These are phyloP conservation scores for Penicillium sclerotigenum DNA, from an alignment of 2,329 filamentous ascomycete species.

Conservation along the genomic window DNA sequence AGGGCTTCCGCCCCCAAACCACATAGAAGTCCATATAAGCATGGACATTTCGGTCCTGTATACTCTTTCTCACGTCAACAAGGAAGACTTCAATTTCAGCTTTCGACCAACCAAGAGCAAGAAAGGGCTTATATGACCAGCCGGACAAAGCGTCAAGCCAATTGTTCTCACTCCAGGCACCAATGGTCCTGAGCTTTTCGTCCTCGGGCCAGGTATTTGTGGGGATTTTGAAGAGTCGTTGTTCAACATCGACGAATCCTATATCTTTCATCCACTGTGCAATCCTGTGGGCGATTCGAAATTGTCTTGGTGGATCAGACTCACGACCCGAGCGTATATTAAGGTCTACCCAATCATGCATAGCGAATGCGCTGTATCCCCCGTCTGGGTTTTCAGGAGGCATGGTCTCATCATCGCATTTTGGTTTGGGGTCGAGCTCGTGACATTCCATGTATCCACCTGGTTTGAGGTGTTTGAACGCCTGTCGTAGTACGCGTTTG, in stretches of 20 bases:
- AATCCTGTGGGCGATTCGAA: constrained; percentile 53
- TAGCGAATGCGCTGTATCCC: constrained; percentile 34
- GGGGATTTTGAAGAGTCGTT: constrained; percentile 53
- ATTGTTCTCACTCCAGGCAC: constrained; percentile 49
- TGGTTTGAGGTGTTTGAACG: constrained; percentile 53
- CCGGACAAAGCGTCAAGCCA: constrained; percentile 44
- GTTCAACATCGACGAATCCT: constrained; percentile 57
- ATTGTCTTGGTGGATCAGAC: constrained; percentile 44
- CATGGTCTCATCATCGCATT: constrained; percentile 56
- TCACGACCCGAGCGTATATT: constrained; percentile 45
- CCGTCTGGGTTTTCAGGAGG: constrained; percentile 41
- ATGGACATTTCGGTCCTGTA: constrained; percentile 42
- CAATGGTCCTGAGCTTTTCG: constrained; percentile 46
- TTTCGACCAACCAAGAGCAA: constrained; percentile 43
- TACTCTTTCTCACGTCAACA: constrained; percentile 42
- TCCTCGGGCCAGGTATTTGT: constrained; percentile 53
- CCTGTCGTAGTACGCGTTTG: constrained; percentile 52
- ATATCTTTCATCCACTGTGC: constrained; percentile 55
- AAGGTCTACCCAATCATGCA: constrained; percentile 50
- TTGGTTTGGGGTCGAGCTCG: constrained; percentile 46
- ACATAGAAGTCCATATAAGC: constrained; percentile 42
- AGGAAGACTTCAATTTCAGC: constrained; percentile 48
- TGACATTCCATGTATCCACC: constrained; percentile 52
- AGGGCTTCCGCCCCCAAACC: constrained; percentile 37
- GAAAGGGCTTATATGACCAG: constrained; percentile 45